A percentile compares a stretch with the other conserved stretches of the same genome.
Evolutionary conservation across 179 eudicot genomes (phyloP).

Genomic region (Heliamphora pulchella): DNA sequence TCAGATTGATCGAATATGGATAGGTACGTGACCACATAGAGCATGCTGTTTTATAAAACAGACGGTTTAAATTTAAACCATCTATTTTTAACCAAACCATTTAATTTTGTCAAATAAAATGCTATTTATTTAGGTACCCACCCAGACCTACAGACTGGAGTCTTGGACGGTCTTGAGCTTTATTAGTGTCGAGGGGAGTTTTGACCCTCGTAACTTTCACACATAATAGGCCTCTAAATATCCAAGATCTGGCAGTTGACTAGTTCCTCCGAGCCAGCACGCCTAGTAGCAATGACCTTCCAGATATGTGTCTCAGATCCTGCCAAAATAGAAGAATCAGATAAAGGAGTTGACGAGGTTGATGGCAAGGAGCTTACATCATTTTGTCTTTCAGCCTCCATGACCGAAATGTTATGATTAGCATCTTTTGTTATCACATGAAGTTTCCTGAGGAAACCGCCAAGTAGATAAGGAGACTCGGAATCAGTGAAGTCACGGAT

Average conservation of each 20-base stretch:
- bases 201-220: neutral
- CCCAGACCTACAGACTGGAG: too few relatives aligned
- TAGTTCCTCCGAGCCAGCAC: conserved; percentile 57
- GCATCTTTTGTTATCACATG: conserved; percentile 73
- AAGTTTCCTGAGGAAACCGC: conserved; percentile 68
- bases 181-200: too few relatives aligned
- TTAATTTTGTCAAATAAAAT: too few relatives aligned
- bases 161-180: too few relatives aligned
- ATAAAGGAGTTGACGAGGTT: conserved; percentile 19
- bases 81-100: too few relatives aligned
- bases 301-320: conserved; percentile 35
- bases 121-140: too few relatives aligned
- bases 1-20: too few relatives aligned
- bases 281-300: conserved; percentile 50
- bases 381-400: conserved; percentile 44
- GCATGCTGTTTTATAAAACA: too few relatives aligned
- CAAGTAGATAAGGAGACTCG: conserved; percentile 82
- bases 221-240: conserved; percentile 18
- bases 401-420: conserved; percentile 45
- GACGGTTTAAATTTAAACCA: too few relatives aligned
- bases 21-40: too few relatives aligned
- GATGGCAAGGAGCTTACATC: conserved; percentile 21
- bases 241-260: conserved; percentile 68
- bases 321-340: conserved; percentile 8
- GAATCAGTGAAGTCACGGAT: conserved; percentile 48